Evolutionary conservation across 2,329 filamentous ascomycete species (phyloP), one percentile per base, ranked within the genome.

Genomic region (Orbilia javanica): DNA sequence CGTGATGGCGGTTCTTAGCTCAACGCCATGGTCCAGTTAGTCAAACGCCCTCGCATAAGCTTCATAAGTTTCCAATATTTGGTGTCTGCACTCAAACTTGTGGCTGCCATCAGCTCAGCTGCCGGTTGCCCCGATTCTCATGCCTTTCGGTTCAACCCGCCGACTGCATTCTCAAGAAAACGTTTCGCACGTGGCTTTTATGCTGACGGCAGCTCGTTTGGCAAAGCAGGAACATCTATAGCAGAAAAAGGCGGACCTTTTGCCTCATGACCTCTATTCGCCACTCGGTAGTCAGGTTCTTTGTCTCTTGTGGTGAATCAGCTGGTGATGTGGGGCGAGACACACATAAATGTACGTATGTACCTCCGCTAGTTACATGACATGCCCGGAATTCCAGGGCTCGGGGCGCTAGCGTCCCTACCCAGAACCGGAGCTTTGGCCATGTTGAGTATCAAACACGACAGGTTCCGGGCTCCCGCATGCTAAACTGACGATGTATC

Each of bases 41-140:
- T 62, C 36, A 66, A 72, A 65, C 69, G 69, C 69, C 69, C 69
- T 72, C 60, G 48, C 69, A 73, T 66, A 55, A 48, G 55, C 36
- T 57, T 50, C 50, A 31, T 50, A 34, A 66, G 27, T 53, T 36
- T 67, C 18, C 13, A 39, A 36, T 27, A 25, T 60, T 60, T 39
- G 34, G 31, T 50, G 29, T 36, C 48, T 44, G 34, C 68, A 71
- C 31, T 74, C 31, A 27, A 74, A 74, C 57, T 63, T 67, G 70
- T 74, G 70, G 70, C 70, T 67, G 63, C 70, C 53, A 65, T 62
- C 60, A 44, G 31, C 48, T 66, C 70, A 74, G 62, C 42, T 74
- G 52, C 52, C 46, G 36, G 52, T 68, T 53, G 62, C 53, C 63
- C 63, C 70, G 57, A 74, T 39, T 44, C 70, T 67, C 70, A 53